Evolutionary conservation across 73 alveolate genomes (phyloP), one percentile per base, ranked within the genome.

Genomic region (Breviolum minutum): DNA sequence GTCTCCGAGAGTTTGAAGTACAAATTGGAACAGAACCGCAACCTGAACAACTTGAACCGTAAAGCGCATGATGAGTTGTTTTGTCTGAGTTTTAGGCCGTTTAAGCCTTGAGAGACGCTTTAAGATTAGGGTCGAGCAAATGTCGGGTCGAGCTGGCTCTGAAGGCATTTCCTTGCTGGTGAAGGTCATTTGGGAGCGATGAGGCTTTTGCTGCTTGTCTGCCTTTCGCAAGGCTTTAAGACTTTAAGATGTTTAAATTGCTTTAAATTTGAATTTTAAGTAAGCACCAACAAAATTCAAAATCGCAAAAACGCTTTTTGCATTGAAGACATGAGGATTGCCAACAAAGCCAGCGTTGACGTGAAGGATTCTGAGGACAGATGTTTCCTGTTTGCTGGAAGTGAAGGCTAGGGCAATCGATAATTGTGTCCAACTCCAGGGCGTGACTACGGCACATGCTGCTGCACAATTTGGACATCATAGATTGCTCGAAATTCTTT

Each of bases 101-200:
- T 40, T 40, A 40, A 40, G 54, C 54, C 54, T 0, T 40, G 54
- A 40, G 54, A 40, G 3, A 40, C 54, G 54, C 5, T 40, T 40
- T 40, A 40, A 40, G 54, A 40, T 40, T 0, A 40, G 54, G 54
- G 54, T 40, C 54, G 54, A 40, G 54, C 54, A 40, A 40, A 40
- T 40, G 54, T 40, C 54, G 54, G 3, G 54, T 40, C 54, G 54
- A 40, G 54, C 54, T 40, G 54, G 54, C 54, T 40, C 54, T 0
- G 20, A 12, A 90, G 97, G 97, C 97, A 90, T 90, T 90, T 90
- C 97, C 85, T 90, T 27, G 88, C 88, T n/a, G 97, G 97, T 48
- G 97, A 90, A 61, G 97, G 97, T 11, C 97, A 90, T 60, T 26
- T 90, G 88, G 87, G 88, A n/a, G 97, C 82, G 27, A 26, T 90